Evolutionary conservation across 1,139 yeast species (phyloP).

Genomic region (Taphrina populina): DNA sequence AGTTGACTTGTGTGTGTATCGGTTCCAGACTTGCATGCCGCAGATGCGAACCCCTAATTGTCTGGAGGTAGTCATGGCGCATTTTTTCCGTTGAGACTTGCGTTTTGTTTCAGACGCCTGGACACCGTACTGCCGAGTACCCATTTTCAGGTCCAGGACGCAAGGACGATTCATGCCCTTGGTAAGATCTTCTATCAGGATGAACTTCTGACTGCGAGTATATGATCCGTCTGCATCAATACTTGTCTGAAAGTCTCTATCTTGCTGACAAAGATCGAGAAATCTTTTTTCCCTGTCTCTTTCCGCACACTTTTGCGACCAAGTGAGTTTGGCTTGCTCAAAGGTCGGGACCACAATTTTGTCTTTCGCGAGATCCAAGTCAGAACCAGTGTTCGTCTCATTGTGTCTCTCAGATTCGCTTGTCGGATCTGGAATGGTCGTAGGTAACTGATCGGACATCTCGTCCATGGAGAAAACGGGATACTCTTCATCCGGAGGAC

Average conservation of each 20-base stretch:
- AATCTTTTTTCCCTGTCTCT: constrained; percentile 32
- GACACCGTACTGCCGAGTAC: constrained; percentile 96
- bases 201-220: constrained; percentile 68
- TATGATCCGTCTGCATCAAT: constrained; percentile 31
- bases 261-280: constrained; percentile 3
- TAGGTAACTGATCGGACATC: neutral
- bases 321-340: constrained; percentile 31
- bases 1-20: constrained; percentile 52
- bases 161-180: constrained; percentile 80
- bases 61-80: constrained; percentile 76
- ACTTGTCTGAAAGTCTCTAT: neutral
- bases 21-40: constrained; percentile 87
- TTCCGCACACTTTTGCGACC: constrained; percentile 33
- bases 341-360: constrained; percentile 23
- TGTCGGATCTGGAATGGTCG: too few relatives aligned
- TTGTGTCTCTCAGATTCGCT: neutral
- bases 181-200: constrained; percentile 87
- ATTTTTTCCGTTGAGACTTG: constrained; percentile 75
- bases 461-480: constrained; percentile 23
- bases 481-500: constrained; percentile 6
- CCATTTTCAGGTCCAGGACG: constrained; percentile 94
- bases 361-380: neutral
- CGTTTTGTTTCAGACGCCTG: constrained; percentile 76
- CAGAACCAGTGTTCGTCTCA: neutral
- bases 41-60: constrained; percentile 87